Conservation (phyloP, 2,329 filamentous ascomycete species). For the Phaeophleospora eucalypticola region DNA sequence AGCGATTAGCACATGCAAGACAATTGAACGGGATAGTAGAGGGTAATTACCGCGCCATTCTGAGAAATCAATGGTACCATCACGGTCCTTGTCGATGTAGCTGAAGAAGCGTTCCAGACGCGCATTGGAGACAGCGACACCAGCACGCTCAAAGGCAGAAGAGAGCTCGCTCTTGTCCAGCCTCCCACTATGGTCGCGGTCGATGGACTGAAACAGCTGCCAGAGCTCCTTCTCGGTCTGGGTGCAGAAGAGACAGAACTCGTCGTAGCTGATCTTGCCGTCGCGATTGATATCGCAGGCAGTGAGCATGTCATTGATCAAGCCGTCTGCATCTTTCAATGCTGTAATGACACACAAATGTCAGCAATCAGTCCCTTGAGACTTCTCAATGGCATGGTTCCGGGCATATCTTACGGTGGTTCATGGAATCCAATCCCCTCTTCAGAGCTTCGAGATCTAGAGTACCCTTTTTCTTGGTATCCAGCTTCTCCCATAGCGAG, state of each 20-base stretch:
- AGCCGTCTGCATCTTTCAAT: conserved; percentile 84
- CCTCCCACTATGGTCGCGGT: conserved; percentile 77
- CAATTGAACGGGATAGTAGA: neutral
- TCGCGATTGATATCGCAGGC: conserved; percentile 83
- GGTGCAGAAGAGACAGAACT: conserved; percentile 86
- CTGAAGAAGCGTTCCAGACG: conserved; percentile 82
- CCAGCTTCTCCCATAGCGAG: conserved; percentile 77
- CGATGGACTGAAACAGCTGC: conserved; percentile 78
- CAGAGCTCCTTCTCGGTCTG: conserved; percentile 80
- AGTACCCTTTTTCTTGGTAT: conserved; percentile 70
- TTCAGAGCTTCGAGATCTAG: conserved; percentile 81
- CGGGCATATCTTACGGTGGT: conserved; percentile 67
- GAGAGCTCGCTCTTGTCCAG: conserved; percentile 83
- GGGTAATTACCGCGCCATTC: conserved; percentile 77
- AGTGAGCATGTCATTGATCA: conserved; percentile 75
- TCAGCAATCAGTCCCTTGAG: conserved; percentile 6
- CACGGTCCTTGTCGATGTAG: conserved; percentile 83
- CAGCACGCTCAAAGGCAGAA: conserved; percentile 70
- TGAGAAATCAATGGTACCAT: conserved; percentile 81
- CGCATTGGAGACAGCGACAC: conserved; percentile 70
- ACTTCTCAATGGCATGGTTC: neutral
- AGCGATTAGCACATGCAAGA: neutral
- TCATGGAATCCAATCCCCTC: conserved; percentile 79
- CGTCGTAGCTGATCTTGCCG: conserved; percentile 86
- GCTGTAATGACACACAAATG: conserved; percentile 41